Evolutionary conservation across 345 rosid genomes (phyloP), one percentile per base, ranked within the genome.

Genomic region (Erysimum cheiranthoides): DNA sequence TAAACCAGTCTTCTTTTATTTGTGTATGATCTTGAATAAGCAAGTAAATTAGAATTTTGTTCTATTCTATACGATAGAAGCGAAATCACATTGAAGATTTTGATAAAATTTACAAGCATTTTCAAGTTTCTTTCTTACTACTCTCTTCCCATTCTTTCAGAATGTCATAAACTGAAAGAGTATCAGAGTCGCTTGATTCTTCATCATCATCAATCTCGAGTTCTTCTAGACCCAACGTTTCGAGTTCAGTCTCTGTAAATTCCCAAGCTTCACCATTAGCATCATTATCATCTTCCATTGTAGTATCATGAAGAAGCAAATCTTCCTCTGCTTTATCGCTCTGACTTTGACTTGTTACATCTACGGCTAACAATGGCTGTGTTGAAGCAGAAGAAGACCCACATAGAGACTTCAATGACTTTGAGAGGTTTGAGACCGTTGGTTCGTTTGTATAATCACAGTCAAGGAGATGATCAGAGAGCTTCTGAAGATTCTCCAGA

Each of bases 91-190:
- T 10, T 46, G 5, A 25, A 71, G 28, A 34, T 61, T 73, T 34
- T 39, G 27, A 45, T 31, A 62, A 59, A 53, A 27, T 63, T 63
- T 49, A 71, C 63, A 72, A 61, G 65, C 56, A 59, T 27, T 59
- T 28, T 81, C 84, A 71, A 30, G 67, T 75, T 78, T 54, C 78
- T 73, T 56, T 73, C 66, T 61, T 52, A 25, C 84, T 78, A 71
- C 81, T 82, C 57, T 81, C 76, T 78, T 84, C 88, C 97, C 98
- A 94, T 38, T 76, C 65, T 76, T 84, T 73, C 56, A 91, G 80
- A 77, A 92, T 92, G 69, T 89, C 92, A 49, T 71, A 51, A 12
- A 97, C 93, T 13, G 96, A 78, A 1, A 92, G 97, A 61, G 82
- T 61, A 25, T 79, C 76, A 5, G 84, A 68, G 56, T 60, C 80